Base-by-base conservation (phyloP, 2,329 filamentous ascomycete genomes). In the Trichoderma sp. region DNA sequence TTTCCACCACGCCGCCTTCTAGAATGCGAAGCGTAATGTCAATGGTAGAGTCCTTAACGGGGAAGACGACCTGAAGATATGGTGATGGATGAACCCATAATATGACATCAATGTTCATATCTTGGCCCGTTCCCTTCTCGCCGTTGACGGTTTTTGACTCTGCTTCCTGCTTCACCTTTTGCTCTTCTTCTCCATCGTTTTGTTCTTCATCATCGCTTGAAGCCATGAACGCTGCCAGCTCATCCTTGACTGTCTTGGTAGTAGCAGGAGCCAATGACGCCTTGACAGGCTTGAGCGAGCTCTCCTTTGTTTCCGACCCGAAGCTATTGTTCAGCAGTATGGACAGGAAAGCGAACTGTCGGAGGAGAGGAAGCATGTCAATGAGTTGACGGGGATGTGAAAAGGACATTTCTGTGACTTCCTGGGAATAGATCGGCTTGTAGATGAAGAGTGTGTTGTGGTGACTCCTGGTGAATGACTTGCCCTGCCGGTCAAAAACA, bases 351-450 rank as follows among this genome's bases (percentile, higher is more conserved):
- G 91, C 91, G 77, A 93, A 96, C 79, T 96, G 93, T 15, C 93
- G 86, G 18, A 96, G 83, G 4, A 87, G 84, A 0, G 93, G 92
- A n/a, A 97, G 84, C 78, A 95, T 89, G 68, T 88, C 86, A 7
- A 95, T 83, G 4, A 97, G 83, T 78, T 97, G 93, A 64, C 90
- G 88, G 0, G 93, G 93, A 77, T 97, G 93, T 3, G 89, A 89
- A 77, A 97, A 95, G 0, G 92, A 90, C 36, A 96, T 84, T 70
- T 91, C 89, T 1, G 87, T 87, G 9, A 97, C 80, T 3, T 86
- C 84, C 71, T 90, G 87, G 0, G 90, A 91, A 75, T 91, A 93
- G 9, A 94, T 92, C 2, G 89, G 88, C 79, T 93, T 93, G 70
- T 92, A 89, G 21, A 94, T 88, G 74, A 89, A 89, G 1, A 96